Evolutionary conservation across 2,329 filamentous ascomycete species (phyloP).

Genomic region (Grosmannia serpens): DNA sequence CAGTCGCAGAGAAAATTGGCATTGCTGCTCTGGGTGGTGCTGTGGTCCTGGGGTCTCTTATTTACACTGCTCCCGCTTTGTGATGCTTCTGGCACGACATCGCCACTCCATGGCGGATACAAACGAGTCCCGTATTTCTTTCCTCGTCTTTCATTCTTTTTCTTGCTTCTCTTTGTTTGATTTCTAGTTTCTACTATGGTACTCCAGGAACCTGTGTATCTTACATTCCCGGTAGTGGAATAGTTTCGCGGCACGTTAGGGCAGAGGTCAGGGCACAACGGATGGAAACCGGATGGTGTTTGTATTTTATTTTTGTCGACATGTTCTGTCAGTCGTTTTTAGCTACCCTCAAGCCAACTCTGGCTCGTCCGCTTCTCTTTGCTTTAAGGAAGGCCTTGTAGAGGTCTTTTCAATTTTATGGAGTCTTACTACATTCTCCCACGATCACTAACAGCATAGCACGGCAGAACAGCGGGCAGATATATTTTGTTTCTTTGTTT

Average conservation of each 20-base stretch:
- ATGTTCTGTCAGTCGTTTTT: neutral
- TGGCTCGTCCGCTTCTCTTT: too few species aligned
- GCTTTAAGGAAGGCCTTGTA: too few species aligned
- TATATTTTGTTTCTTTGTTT: neutral
- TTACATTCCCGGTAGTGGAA: neutral
- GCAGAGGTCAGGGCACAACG: neutral
- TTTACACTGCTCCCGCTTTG: constrained; percentile 26
- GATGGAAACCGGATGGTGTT: neutral
- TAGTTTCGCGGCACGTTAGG: neutral
- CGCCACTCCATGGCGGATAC: neutral
- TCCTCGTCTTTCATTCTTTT: neutral
- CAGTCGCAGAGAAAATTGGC: constrained; percentile 16
- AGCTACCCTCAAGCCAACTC: neutral
- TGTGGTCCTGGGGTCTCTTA: constrained; percentile 24
- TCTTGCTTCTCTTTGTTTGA: neutral
- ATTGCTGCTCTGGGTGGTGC: constrained; percentile 26
- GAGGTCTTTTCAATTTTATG: neutral
- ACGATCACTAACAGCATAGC: neutral
- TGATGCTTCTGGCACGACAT: neutral
- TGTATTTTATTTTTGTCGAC: neutral
- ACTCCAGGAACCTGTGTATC: neutral
- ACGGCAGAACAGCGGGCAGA: neutral
- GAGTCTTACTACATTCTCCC: neutral
- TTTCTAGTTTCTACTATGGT: neutral
- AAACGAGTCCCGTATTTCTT: neutral